These are phyloP conservation scores for Cyclotella cryptica DNA, from an alignment of 108 stramenopile species.

Conservation along the genomic window DNA sequence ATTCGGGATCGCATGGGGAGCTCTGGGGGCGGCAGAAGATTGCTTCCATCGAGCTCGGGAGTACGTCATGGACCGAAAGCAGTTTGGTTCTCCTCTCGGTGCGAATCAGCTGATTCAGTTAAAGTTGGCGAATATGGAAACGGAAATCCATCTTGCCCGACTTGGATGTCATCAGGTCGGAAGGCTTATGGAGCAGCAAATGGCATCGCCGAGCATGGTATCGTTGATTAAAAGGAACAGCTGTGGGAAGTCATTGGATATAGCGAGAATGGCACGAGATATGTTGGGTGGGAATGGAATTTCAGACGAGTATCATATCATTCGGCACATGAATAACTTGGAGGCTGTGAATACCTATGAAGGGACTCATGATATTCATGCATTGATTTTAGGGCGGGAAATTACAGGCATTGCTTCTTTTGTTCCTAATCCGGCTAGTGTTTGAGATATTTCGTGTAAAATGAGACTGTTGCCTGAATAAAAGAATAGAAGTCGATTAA, in stretches of 20 bases:
- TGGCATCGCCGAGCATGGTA: slow-evolving; percentile 88
- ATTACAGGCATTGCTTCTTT: slow-evolving; percentile 93
- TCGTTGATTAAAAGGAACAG: slow-evolving; percentile 94
- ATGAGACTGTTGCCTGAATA: not conserved
- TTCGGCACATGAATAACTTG: slow-evolving; percentile 94
- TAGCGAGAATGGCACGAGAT: slow-evolving; percentile 87
- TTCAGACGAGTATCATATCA: slow-evolving; percentile 96
- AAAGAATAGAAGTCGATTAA: not conserved
- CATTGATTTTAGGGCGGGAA: slow-evolving; percentile 92
- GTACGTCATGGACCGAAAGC: slow-evolving; percentile 86
- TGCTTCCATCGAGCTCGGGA: slow-evolving; percentile 87
- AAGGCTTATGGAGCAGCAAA: slow-evolving; percentile 83
- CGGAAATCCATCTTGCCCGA: slow-evolving; percentile 81
- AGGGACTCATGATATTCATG: slow-evolving; percentile 97
- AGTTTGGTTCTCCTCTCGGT: slow-evolving; percentile 94
- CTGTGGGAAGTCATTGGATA: slow-evolving; percentile 93
- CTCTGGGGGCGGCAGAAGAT: slow-evolving; percentile 93
- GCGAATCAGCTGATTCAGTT: slow-evolving; percentile 96
- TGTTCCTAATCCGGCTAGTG: slow-evolving; percentile 58
- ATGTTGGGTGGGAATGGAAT: slow-evolving; percentile 98
- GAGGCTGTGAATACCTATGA: slow-evolving; percentile 99
- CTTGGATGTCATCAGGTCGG: slow-evolving; percentile 87
- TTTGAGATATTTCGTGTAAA: not conserved
- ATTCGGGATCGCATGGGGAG: slow-evolving; percentile 97
- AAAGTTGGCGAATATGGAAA: slow-evolving; percentile 95